phyloP scores from a whole-genome alignment of 2,329 filamentous ascomycete genomes.

The Calcarisporium arbuscula region DNA sequence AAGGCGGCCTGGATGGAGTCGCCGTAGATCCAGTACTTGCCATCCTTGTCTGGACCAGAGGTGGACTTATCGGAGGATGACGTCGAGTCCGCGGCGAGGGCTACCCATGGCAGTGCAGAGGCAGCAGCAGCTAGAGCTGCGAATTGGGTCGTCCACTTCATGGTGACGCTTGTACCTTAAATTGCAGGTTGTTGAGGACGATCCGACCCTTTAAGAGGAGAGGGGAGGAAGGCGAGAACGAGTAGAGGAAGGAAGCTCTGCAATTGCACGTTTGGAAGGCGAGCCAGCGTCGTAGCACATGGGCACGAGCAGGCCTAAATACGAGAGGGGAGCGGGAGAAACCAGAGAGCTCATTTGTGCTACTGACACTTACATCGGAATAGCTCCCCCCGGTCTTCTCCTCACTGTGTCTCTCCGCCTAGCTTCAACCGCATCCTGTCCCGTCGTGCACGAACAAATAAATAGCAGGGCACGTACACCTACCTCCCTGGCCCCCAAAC shows the following conservation, averaged over 20 bases:
- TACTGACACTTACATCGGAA: too few species aligned
- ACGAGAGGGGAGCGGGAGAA: too few species aligned
- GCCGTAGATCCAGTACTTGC: conserved; percentile 67
- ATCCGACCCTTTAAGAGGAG: neutral
- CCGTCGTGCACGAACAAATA: too few species aligned
- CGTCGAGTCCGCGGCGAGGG: conserved; percentile 10
- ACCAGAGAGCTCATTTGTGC: too few species aligned
- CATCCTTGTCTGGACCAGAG: conserved; percentile 44
- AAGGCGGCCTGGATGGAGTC: conserved; percentile 62
- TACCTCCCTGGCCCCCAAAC: too few species aligned
- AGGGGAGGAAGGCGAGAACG: neutral
- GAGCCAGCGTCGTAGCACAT: too few species aligned
- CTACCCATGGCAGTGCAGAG: conserved; percentile 11
- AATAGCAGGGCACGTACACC: too few species aligned
- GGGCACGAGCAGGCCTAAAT: too few species aligned
- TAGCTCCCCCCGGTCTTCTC: too few species aligned
- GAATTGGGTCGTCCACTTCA: conserved; percentile 15
- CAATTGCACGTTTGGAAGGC: neutral
- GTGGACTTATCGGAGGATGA: conserved; percentile 4
- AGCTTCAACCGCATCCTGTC: too few species aligned
- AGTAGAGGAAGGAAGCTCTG: neutral
- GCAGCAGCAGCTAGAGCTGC: conserved; percentile 12
- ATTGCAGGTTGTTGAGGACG: neutral
- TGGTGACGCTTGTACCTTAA: conserved; percentile 6
- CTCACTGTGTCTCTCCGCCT: too few species aligned